A percentile compares a stretch with the other conserved stretches of the same genome.
Conservation (phyloP, 257 asterid genomes). For the Forsythia viridissima region DNA sequence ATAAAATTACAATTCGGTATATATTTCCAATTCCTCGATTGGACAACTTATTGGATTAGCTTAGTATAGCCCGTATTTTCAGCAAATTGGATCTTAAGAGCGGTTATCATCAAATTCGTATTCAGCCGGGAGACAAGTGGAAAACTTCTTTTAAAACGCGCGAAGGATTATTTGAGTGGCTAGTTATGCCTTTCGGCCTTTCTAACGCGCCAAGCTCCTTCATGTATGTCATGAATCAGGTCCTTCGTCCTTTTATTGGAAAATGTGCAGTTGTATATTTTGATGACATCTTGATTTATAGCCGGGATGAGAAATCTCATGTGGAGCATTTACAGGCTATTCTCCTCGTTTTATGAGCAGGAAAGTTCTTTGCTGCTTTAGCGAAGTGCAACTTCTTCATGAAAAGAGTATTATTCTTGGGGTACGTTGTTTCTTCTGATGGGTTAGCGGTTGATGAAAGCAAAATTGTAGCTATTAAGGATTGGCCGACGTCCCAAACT, state of each 20-base stretch:
- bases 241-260: background rate
- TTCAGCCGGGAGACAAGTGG: background rate
- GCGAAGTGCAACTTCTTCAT: no score
- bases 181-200: constrained; percentile 9
- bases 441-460: no score
- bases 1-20: no score
- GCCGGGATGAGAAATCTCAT: background rate
- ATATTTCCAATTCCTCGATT: no score
- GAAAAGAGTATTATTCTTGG: no score
- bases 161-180: background rate
- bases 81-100: background rate
- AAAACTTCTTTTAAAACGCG: background rate
- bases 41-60: no score
- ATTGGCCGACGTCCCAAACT: no score
- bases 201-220: background rate
- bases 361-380: no score
- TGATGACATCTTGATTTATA: background rate
- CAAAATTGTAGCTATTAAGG: no score
- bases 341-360: no score
- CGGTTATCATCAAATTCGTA: constrained; percentile 4
- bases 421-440: no score
- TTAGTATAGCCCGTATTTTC: background rate
- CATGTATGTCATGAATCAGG: constrained; percentile 7
- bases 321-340: no score
- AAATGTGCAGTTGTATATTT: background rate